Percentiles rank a stretch among this genome's conserved stretches.
These are phyloP conservation scores for Cercospora beticola DNA, from an alignment of 2,329 filamentous ascomycete genomes.

Conservation along the genomic window DNA sequence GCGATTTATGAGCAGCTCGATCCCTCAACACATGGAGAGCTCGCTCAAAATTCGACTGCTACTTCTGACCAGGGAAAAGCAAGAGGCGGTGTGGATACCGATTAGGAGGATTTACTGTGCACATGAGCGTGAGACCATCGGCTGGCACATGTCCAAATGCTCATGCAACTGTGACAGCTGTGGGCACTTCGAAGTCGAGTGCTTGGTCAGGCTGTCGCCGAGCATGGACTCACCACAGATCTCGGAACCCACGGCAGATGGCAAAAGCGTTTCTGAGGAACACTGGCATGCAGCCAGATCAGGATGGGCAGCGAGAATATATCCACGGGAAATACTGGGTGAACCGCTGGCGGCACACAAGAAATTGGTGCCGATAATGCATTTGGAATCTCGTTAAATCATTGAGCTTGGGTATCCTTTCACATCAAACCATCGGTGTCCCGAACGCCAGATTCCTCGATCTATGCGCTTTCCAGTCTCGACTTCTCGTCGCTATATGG, in stretches of 20 bases:
- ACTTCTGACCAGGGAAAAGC: constrained; percentile 10
- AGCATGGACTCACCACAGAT: constrained; percentile 14
- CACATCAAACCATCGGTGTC: constrained; percentile 6
- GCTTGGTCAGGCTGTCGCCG: constrained; percentile 23
- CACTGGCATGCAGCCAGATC: constrained; percentile 19
- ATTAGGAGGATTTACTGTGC: constrained; percentile 25
- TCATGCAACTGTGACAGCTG: constrained; percentile 26
- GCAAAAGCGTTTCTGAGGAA: constrained; percentile 19
- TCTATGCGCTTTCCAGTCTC: constrained; percentile 7
- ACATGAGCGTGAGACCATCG: constrained; percentile 22
- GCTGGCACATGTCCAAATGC: constrained; percentile 23
- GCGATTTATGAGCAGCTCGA: constrained; percentile 25
- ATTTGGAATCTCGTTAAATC: constrained; percentile 11
- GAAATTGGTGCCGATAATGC: constrained; percentile 20
- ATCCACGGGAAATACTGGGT: constrained; percentile 16
- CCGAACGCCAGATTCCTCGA: neutral
- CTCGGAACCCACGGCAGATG: constrained; percentile 16
- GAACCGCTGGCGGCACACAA: constrained; percentile 17
- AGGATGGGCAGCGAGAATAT: constrained; percentile 12
- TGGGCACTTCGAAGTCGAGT: constrained; percentile 24
- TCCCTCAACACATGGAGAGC: constrained; percentile 21
- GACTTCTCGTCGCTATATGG: constrained; percentile 17
- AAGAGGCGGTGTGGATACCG: constrained; percentile 20
- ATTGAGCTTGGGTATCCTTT: constrained; percentile 14
- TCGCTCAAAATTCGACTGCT: constrained; percentile 19